Percentiles rank a stretch among this genome's conserved stretches.
These are phyloP conservation scores for Ophiostoma sp. DNA, from an alignment of 2,329 filamentous ascomycete species.

Conservation along the genomic window DNA sequence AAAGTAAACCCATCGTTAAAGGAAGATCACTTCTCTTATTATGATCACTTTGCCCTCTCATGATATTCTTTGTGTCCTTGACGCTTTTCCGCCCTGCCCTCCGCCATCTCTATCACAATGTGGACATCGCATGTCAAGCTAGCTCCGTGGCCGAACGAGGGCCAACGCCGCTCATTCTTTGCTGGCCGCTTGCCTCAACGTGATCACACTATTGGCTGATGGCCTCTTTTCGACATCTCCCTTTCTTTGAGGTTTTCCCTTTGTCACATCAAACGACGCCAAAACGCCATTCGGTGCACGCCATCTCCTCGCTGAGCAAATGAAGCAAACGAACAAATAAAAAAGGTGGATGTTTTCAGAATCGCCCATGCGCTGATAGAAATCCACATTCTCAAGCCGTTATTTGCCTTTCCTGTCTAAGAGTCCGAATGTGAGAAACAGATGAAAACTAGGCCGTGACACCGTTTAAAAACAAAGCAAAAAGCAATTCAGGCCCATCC, in stretches of 20 bases:
- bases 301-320: neutral
- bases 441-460: neutral
- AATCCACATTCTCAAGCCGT: neutral
- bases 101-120: neutral
- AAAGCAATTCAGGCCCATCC: neutral
- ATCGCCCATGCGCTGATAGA: neutral
- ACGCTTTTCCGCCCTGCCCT: neutral
- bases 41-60: neutral
- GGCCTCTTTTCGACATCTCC: neutral
- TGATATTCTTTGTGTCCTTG: neutral
- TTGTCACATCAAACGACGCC: constrained; percentile 5
- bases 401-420: constrained; percentile 5
- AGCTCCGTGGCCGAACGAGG: constrained; percentile 5
- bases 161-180: neutral
- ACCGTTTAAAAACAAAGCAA: neutral
- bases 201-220: constrained; percentile 4
- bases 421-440: neutral
- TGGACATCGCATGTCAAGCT: neutral
- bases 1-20: neutral
- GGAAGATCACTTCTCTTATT: neutral
- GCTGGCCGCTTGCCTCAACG: constrained; percentile 13
- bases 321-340: neutral
- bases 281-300: neutral
- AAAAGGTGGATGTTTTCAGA: neutral
- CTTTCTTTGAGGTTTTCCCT: neutral